Percentiles rank a stretch among this genome's conserved stretches.
These are phyloP conservation scores for Lipomyces spencermartinsiae DNA, from an alignment of 805 yeast species.

Conservation along the genomic window DNA sequence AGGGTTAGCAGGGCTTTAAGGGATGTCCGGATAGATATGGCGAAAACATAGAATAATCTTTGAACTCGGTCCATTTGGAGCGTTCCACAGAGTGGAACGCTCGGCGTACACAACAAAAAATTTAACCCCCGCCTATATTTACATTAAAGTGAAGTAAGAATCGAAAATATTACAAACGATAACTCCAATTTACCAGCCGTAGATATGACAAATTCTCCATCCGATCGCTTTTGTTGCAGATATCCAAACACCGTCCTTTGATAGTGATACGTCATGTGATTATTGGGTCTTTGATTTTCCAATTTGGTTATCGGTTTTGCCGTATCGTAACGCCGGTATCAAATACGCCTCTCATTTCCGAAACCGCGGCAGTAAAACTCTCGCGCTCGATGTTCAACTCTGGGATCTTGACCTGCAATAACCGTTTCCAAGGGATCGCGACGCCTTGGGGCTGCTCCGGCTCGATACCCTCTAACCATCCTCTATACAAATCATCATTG, in stretches of 20 bases:
- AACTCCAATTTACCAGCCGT: background rate
- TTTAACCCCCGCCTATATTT: background rate
- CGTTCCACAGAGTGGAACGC: background rate
- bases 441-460: slow-evolving; percentile 23
- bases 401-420: slow-evolving; percentile 27
- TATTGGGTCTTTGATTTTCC: background rate
- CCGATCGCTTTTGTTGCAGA: background rate
- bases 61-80: background rate
- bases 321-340: slow-evolving; percentile 14
- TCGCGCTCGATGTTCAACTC: slow-evolving; percentile 16
- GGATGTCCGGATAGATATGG: background rate
- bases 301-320: background rate
- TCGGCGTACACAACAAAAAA: background rate
- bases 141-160: background rate
- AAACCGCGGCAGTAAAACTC: slow-evolving; percentile 16
- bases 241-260: background rate
- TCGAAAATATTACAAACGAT: background rate
- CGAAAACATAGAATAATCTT: background rate
- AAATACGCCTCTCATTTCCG: slow-evolving; percentile 33
- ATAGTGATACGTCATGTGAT: background rate
- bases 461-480: slow-evolving; percentile 36
- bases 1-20: slow-evolving; percentile 45
- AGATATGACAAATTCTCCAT: background rate
- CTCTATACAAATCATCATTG: slow-evolving; percentile 27
- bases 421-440: slow-evolving; percentile 31